Evolutionary conservation across 441 rosid genomes (phyloP).

Genomic region (California macrophylla): DNA sequence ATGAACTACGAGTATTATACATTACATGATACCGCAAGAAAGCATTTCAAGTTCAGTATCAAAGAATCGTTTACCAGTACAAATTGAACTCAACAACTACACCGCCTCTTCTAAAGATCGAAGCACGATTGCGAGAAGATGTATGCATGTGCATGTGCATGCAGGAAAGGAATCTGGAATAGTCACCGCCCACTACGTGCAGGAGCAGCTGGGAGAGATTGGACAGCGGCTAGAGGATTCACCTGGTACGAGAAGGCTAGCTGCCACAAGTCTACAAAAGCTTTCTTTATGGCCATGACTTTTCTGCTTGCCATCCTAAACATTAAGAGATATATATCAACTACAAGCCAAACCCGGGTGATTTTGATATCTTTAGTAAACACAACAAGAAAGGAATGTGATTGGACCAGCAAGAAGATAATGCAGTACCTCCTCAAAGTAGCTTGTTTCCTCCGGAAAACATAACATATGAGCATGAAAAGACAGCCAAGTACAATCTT

Average conservation of each 20-base stretch:
- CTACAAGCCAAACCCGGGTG: not conserved
- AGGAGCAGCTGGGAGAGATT: constrained; percentile 40
- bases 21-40: too few relatives aligned
- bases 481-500: constrained; percentile 52
- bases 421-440: constrained; percentile 39
- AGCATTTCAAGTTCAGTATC: not conserved
- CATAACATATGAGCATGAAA: constrained; percentile 37
- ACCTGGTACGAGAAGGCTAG: constrained; percentile 86
- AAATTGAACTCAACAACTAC: not conserved
- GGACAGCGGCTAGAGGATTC: constrained; percentile 81
- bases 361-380: not conserved
- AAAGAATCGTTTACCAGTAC: not conserved
- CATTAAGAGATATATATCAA: not conserved
- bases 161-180: not conserved
- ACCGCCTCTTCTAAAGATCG: not conserved
- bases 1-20: not conserved
- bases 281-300: constrained; percentile 36
- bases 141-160: not conserved
- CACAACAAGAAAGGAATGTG: not conserved
- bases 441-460: constrained; percentile 46
- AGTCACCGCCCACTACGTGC: constrained; percentile 24
- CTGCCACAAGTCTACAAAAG: constrained; percentile 66
- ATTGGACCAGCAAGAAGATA: constrained; percentile 12
- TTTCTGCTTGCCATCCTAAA: constrained; percentile 44
- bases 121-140: not conserved